Percentiles rank a stretch among this genome's conserved stretches.
Conservation (phyloP, 1,139 yeast species). For the Debaryomyces fabryi region DNA sequence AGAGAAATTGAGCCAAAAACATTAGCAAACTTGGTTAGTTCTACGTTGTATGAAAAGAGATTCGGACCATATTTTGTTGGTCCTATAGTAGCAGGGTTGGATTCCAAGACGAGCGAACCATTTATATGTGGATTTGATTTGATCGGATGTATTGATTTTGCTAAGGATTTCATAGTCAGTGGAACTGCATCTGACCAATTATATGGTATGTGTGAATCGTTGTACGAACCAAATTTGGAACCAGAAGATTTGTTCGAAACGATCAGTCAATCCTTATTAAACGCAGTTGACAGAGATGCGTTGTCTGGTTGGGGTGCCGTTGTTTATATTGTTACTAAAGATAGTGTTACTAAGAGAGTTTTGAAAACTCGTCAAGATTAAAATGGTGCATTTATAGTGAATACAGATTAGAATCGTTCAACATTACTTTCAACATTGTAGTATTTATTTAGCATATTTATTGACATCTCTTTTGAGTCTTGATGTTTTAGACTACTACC, state of each 20-base stretch:
- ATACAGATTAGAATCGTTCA: slow-evolving; percentile 8
- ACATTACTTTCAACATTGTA: background rate
- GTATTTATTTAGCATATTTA: background rate
- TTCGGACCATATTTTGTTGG: slow-evolving; percentile 98
- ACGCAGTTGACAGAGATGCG: slow-evolving; percentile 97
- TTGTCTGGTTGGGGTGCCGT: slow-evolving; percentile 98
- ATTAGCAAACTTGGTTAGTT: slow-evolving; percentile 88
- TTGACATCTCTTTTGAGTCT: background rate
- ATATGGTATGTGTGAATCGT: slow-evolving; percentile 98
- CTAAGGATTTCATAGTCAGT: slow-evolving; percentile 93
- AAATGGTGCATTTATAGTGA: slow-evolving; percentile 9
- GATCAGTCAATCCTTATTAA: slow-evolving; percentile 88
- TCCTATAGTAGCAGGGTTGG: slow-evolving; percentile 94
- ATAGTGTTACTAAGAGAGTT: slow-evolving; percentile 82
- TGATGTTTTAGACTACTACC: background rate
- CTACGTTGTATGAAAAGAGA: slow-evolving; percentile 86
- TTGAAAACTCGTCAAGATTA: slow-evolving; percentile 93
- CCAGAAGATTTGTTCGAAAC: slow-evolving; percentile 97
- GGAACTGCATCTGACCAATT: slow-evolving; percentile 97
- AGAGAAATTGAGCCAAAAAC: slow-evolving; percentile 90
- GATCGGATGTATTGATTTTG: slow-evolving; percentile 95
- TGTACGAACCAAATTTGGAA: slow-evolving; percentile 89
- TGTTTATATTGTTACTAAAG: slow-evolving; percentile 90
- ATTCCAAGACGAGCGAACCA: slow-evolving; percentile 79
- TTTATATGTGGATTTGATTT: slow-evolving; percentile 94